Evolutionary conservation across 1,284 basidiomycete species (phyloP).

Genomic region (Ustilago loliicola): DNA sequence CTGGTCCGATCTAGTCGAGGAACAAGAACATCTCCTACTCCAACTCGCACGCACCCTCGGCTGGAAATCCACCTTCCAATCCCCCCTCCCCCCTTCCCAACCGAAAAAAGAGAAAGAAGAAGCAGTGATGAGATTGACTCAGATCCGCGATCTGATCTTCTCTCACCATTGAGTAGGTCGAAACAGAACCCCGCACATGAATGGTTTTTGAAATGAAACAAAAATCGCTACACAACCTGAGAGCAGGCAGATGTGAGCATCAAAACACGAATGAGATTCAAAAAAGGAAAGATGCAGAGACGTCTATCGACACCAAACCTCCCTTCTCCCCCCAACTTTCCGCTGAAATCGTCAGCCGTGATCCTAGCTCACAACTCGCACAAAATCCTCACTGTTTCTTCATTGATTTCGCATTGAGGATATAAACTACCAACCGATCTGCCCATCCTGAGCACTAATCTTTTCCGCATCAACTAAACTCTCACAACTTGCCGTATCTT

Average conservation of each 20-base stretch:
- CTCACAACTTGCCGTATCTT: conserved; percentile 10
- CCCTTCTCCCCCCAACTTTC: too few relatives aligned
- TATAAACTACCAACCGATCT: not conserved
- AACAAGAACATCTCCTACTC: conserved; percentile 3
- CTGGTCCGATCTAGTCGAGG: not conserved
- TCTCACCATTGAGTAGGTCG: not conserved
- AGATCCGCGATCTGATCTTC: conserved; percentile 5
- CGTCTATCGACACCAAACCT: too few relatives aligned
- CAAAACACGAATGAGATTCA: too few relatives aligned
- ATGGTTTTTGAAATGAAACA: too few relatives aligned
- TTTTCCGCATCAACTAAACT: not conserved
- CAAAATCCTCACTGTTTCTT: too few relatives aligned
- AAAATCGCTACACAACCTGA: too few relatives aligned
- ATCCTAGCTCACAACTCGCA: too few relatives aligned
- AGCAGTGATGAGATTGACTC: not conserved
- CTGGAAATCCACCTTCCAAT: conserved; percentile 23
- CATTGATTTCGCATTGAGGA: too few relatives aligned
- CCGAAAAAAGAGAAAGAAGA: not conserved
- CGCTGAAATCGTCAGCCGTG: too few relatives aligned
- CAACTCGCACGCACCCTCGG: conserved; percentile 14
- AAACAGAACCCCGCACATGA: too few relatives aligned
- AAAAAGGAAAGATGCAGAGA: too few relatives aligned
- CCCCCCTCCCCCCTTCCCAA: not conserved
- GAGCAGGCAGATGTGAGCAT: too few relatives aligned
- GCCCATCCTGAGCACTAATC: not conserved